Evolutionary conservation across 140 eudicot species (phyloP), one percentile per base, ranked within the genome.

Genomic region (Ambrosia hybrid): DNA sequence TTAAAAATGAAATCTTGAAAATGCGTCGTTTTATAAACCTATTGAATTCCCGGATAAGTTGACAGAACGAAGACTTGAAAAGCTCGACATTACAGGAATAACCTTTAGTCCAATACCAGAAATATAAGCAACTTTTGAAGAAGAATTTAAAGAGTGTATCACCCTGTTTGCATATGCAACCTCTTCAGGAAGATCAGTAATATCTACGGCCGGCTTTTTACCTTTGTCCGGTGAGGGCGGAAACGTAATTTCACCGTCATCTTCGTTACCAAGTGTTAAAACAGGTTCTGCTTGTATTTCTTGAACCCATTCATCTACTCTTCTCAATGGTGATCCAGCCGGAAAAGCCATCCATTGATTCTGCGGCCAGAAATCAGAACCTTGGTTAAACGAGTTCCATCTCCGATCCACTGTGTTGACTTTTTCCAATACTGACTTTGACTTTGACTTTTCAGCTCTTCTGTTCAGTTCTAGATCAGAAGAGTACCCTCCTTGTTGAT

Each of bases 291-390:
- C 46, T 51, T 84, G 73, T 30, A 89, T 77, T 45, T 87, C 91
- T 34, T 82, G 86, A 65, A 92, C 87, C 98, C 98, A 92, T 78
- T 92, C 89, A 17, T 89, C 87, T 7, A 92, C 85, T 69, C 92
- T 84, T 51, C 75, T 43, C 51, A 83, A 82, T 2, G 87, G 62
- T 2, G 84, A 80, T 59, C 80, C 93, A 13, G 79, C 62, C 9
- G 95, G 75, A 77, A 92, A 82, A 53, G 98, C 96, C 72, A 87
- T 79, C 98, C 96, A 92, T 60, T 92, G 98, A 58, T 92, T 89
- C 72, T 89, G 92, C 3, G 96, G 96, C 90, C 87, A 83, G 30
- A 87, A 79, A 10, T 83, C 90, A 5, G 90, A 30, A 30, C 34
- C 34, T 30, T 30, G 85, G 14, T 77, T 71, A 11, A 89, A 67